Evolutionary conservation across 2,329 filamentous ascomycete genomes (phyloP).

Genomic region (Diaporthe destruens): DNA sequence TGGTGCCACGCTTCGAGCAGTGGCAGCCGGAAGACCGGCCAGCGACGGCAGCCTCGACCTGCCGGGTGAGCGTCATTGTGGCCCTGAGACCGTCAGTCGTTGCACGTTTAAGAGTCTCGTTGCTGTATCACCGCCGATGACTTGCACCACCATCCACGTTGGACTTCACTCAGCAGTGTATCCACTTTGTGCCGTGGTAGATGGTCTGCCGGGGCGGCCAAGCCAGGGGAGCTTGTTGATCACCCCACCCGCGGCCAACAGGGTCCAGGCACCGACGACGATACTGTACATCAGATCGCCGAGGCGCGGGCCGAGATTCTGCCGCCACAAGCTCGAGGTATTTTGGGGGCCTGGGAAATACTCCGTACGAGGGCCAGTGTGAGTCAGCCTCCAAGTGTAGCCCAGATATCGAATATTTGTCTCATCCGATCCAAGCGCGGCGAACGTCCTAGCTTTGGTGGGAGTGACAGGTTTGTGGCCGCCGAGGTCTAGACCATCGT

Average conservation of each 20-base stretch:
- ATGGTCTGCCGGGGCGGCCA: constrained; percentile 8
- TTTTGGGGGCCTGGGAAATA: background rate
- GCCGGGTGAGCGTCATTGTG: background rate
- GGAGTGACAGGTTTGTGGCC: constrained; percentile 11
- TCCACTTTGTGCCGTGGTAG: background rate
- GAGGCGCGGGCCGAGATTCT: constrained; percentile 19
- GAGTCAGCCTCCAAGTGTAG: background rate
- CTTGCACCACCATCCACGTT: background rate
- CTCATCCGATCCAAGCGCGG: constrained; percentile 23
- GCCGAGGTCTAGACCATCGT: constrained; percentile 24
- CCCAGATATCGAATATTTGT: background rate
- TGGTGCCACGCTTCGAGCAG: constrained; percentile 24
- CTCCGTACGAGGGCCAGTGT: too few relatives aligned
- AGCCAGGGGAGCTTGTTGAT: constrained; percentile 27
- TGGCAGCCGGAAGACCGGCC: background rate
- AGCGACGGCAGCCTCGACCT: background rate
- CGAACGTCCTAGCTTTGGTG: constrained; percentile 23
- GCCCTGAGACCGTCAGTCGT: background rate
- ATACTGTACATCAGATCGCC: constrained; percentile 14
- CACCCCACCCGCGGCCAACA: constrained; percentile 26
- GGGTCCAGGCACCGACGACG: constrained; percentile 30
- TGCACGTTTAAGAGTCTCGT: background rate
- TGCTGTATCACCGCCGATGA: background rate
- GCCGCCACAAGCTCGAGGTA: background rate
- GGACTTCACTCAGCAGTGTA: background rate